Evolutionary conservation across 441 rosid species (phyloP), one percentile per base, ranked within the genome.

Genomic region (Kokia cookei): DNA sequence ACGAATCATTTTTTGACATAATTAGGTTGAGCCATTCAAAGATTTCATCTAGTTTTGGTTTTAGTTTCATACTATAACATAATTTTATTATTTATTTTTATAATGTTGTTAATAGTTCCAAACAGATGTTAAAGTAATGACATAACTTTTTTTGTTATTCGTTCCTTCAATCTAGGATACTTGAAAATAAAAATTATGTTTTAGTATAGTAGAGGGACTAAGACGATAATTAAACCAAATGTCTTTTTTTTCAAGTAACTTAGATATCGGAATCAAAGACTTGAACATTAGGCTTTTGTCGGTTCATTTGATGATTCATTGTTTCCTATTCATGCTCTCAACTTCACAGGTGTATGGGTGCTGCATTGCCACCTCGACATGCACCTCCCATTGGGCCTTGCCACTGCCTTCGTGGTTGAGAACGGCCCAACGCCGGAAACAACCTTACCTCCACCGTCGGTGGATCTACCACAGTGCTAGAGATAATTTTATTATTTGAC

Each of bases 391-490:
- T 82, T 82, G 82, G 99, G 98, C 11, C 63, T 93, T 60, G 96
- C 90, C 60, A 82, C 84, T 4, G 79, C 87, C 15, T 88, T 91
- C 51, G 84, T 86, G n/a, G 92, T 91, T 19, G 75, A 90, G 80
- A 89, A 93, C n/a, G 97, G 97, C 45, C 94, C 87, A 3, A 90
- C 94, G 27, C 86, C 84, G 22, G 71, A 71, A 3, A 80, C 91
- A 14, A 79, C 72, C 47, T 76, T 93, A 86, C 97, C 99, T 9
- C 96, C 96, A 1, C 99, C 99, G 22, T 98, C 99, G 2, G 15
- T 65, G 2, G 99, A 91, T 82, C 85, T 91, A 42, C 97, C 99
- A 0, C 73, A 75, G 69, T 94, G 98, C 76, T 94, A 81, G 35
- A 27, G 12, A n/a, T 17, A 54, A 7, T 67, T 58, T 7, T 19